phyloP scores from a whole-genome alignment of 352 stramenopile species.

The Globisporangium echinulatum region DNA sequence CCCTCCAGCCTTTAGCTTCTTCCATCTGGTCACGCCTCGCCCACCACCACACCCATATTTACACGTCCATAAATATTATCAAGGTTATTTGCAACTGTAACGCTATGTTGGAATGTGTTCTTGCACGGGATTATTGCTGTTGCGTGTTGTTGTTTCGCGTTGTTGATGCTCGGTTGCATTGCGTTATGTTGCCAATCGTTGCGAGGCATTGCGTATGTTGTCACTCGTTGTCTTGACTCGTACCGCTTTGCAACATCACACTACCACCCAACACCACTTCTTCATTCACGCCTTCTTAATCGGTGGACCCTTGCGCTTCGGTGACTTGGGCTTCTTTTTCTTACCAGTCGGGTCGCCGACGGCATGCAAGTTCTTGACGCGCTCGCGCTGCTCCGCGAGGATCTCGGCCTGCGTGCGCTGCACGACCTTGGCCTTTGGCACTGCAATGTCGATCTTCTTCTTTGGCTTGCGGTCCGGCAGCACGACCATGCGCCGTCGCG shows the following conservation, averaged over 20 bases:
- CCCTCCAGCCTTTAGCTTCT: too few species aligned
- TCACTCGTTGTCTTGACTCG: too few species aligned
- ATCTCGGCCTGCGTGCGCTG: constrained; percentile 78
- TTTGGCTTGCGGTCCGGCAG: constrained; percentile 61
- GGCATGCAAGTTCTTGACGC: constrained; percentile 51
- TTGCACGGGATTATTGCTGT: too few species aligned
- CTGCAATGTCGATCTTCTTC: constrained; percentile 72
- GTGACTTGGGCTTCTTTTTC: constrained; percentile 57
- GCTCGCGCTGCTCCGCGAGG: constrained; percentile 62
- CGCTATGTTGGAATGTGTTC: too few species aligned
- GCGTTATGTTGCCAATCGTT: too few species aligned
- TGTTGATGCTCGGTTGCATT: too few species aligned
- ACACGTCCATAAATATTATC: constrained; percentile 2
- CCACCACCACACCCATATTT: neutral
- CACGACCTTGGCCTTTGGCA: constrained; percentile 44
- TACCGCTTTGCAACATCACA: neutral
- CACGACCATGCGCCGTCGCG: constrained; percentile 46
- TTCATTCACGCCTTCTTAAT: constrained; percentile 25
- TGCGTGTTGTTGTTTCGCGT: too few species aligned
- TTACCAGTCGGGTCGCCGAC: constrained; percentile 39
- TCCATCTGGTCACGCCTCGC: too few species aligned
- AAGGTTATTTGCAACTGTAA: constrained; percentile 4
- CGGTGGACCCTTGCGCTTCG: constrained; percentile 64
- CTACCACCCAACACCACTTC: neutral
- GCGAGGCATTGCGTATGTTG: constrained; percentile 1